Percentiles rank a stretch among this genome's conserved stretches.
phyloP scores from a whole-genome alignment of 129 eudicot genomes.

The Chrysanthemum seticuspe region DNA sequence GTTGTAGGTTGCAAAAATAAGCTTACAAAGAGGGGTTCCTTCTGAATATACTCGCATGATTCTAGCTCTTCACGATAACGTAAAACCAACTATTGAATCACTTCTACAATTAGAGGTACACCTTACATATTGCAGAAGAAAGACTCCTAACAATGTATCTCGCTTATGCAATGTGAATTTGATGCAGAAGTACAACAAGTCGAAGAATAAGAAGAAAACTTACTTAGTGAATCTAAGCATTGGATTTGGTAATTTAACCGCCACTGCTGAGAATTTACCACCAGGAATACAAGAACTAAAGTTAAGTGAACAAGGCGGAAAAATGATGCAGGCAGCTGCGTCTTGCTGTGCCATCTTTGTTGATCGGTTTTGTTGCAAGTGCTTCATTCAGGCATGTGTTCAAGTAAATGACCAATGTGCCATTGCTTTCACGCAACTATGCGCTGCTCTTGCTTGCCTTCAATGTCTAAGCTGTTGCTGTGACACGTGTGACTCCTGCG shows the following conservation, averaged over 20 bases:
- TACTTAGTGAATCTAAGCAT: conserved; percentile 40
- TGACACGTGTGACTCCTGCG: conserved; percentile 56
- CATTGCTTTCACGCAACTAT: conserved; percentile 52
- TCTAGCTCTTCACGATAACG: conserved; percentile 43
- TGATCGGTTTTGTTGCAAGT: conserved; percentile 72
- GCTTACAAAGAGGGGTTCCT: conserved; percentile 69
- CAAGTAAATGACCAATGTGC: conserved; percentile 64
- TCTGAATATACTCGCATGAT: conserved; percentile 78
- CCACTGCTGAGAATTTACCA: conserved; percentile 62
- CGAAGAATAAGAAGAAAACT: conserved; percentile 32
- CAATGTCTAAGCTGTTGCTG: conserved; percentile 64
- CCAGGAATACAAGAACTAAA: conserved; percentile 52
- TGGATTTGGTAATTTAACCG: conserved; percentile 74
- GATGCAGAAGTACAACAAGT: conserved; percentile 42
- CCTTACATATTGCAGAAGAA: not conserved
- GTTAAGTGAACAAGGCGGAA: conserved; percentile 49
- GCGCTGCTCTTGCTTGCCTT: conserved; percentile 78
- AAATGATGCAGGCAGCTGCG: conserved; percentile 53
- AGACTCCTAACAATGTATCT: not conserved
- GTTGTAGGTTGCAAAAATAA: conserved; percentile 63
- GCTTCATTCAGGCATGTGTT: conserved; percentile 54
- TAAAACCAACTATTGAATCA: conserved; percentile 34
- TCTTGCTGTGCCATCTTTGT: conserved; percentile 38
- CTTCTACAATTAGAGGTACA: conserved; percentile 52
- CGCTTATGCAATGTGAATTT: not conserved